Evolutionary conservation across 257 asterid genomes (phyloP).

Genomic region (Plantago elongata): DNA sequence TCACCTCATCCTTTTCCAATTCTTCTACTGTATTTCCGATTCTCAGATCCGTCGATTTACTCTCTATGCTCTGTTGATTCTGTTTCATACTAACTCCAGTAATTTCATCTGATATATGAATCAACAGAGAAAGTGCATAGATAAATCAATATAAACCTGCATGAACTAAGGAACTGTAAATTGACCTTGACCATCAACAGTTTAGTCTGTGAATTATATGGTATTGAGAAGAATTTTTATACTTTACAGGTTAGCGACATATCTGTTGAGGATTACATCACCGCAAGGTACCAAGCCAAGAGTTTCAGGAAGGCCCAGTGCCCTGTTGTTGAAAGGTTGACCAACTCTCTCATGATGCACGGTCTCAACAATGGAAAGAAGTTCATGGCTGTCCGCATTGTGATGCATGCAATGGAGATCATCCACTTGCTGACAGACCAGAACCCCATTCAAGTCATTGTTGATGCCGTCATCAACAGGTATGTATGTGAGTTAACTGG

Average conservation of each 20-base stretch:
- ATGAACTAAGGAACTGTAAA: too few relatives aligned
- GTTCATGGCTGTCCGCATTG: conserved; percentile 12
- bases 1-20: background rate
- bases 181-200: too few relatives aligned
- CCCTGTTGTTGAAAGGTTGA: conserved; percentile 44
- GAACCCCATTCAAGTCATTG: conserved; percentile 17
- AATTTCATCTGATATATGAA: too few relatives aligned
- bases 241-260: conserved; percentile 31
- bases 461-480: conserved; percentile 21
- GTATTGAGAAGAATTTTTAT: too few relatives aligned
- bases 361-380: conserved; percentile 19
- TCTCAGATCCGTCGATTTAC: background rate
- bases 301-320: conserved; percentile 52
- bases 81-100: too few relatives aligned
- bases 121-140: too few relatives aligned
- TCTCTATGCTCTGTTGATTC: background rate
- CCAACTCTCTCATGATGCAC: conserved; percentile 23
- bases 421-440: conserved; percentile 16
- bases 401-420: conserved; percentile 21
- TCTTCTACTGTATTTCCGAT: background rate
- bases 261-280: conserved; percentile 45
- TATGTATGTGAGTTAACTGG: background rate
- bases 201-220: background rate
- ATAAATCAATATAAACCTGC: too few relatives aligned
- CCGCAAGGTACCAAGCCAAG: conserved; percentile 43